These are phyloP conservation scores for Cyclotella distinguenda DNA, from an alignment of 108 stramenopile species.

Conservation along the genomic window DNA sequence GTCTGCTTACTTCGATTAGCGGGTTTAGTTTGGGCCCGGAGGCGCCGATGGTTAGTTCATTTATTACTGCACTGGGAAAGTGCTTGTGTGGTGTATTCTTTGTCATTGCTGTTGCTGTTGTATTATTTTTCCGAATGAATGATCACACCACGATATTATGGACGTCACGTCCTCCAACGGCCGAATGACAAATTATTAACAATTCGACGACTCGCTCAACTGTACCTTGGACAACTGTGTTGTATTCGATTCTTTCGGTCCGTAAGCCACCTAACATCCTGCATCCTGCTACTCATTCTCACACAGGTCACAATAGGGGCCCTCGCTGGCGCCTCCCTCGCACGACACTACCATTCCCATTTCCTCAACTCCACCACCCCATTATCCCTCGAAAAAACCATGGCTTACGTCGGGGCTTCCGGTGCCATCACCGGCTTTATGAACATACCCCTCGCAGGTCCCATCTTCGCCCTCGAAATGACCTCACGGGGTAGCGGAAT, in stretches of 20 bases:
- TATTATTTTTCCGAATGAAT: neutral
- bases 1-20: slow-evolving; percentile 55
- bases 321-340: slow-evolving; percentile 22
- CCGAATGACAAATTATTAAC: neutral
- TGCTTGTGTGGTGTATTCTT: neutral
- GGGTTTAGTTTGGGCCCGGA: slow-evolving; percentile 69
- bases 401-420: slow-evolving; percentile 55
- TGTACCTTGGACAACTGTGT: neutral
- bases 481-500: slow-evolving; percentile 48
- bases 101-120: neutral
- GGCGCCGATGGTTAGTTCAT: slow-evolving; percentile 64
- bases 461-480: slow-evolving; percentile 69
- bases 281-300: slow-evolving; percentile 19
- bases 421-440: slow-evolving; percentile 69
- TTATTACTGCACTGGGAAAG: too few relatives aligned
- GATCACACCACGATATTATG: too few relatives aligned
- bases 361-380: slow-evolving; percentile 9
- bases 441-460: slow-evolving; percentile 64
- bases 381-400: slow-evolving; percentile 23
- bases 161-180: too few relatives aligned
- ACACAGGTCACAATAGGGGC: slow-evolving; percentile 26
- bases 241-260: neutral
- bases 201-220: neutral
- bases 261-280: neutral
- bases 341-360: slow-evolving; percentile 21